A percentile compares a stretch with the other conserved stretches of the same genome.
These are phyloP conservation scores for Dendrobium officinale DNA, from an alignment of 106 monocot species.

Conservation along the genomic window DNA sequence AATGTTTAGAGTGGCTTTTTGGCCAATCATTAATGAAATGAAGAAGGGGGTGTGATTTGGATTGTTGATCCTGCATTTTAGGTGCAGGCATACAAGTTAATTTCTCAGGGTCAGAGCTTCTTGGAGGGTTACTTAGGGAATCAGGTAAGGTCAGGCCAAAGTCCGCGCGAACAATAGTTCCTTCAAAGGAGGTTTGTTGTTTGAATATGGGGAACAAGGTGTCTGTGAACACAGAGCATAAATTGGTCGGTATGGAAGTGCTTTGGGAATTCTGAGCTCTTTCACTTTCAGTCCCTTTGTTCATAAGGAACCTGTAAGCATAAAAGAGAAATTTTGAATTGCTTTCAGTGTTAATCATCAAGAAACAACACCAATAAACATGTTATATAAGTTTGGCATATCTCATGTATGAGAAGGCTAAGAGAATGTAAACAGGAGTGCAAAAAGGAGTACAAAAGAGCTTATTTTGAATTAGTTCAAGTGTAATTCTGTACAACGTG, in stretches of 20 bases:
- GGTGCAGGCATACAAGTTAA: conserved; percentile 9
- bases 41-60: conserved; percentile 33
- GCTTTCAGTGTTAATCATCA: neutral
- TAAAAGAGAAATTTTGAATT: neutral
- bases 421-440: neutral
- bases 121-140: neutral
- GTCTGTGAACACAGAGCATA: conserved; percentile 11
- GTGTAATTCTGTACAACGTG: neutral
- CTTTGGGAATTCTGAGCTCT: conserved; percentile 3
- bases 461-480: neutral
- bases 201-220: conserved; percentile 16
- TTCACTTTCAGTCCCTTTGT: conserved; percentile 33
- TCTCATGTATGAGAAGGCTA: neutral
- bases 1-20: neutral
- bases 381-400: neutral
- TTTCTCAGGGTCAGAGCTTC: conserved; percentile 23
- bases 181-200: conserved; percentile 36
- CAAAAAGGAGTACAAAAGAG: neutral
- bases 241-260: conserved; percentile 9
- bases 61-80: conserved; percentile 16
- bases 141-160: conserved; percentile 23
- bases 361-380: neutral
- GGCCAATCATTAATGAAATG: conserved; percentile 68
- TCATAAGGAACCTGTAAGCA: conserved; percentile 43
- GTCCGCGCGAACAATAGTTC: conserved; percentile 9